Conservation (phyloP, 2,329 filamentous ascomycete genomes). For the Aspergillus uvarum region DNA sequence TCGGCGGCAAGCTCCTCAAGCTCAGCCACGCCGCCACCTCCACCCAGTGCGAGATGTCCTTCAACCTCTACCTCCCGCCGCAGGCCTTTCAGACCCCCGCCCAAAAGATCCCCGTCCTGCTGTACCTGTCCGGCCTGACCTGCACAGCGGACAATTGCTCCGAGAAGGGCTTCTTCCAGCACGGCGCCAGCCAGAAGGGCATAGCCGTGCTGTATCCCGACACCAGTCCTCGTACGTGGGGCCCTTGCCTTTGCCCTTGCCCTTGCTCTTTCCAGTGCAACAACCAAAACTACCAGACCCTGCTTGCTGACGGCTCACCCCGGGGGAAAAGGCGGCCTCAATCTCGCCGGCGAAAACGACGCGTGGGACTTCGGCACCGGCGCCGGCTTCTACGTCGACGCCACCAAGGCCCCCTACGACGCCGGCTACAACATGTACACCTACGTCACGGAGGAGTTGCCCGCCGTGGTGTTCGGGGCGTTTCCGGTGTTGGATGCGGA, state of each 20-base stretch:
- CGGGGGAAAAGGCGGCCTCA: slow-evolving; percentile 63
- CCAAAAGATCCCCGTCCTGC: slow-evolving; percentile 74
- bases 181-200: slow-evolving; percentile 72
- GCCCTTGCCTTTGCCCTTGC: too few relatives aligned
- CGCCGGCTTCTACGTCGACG: slow-evolving; percentile 93
- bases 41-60: slow-evolving; percentile 83
- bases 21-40: slow-evolving; percentile 78
- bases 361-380: slow-evolving; percentile 87
- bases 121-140: slow-evolving; percentile 92
- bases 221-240: slow-evolving; percentile 74
- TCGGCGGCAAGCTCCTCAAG: slow-evolving; percentile 93
- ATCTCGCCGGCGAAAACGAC: slow-evolving; percentile 81
- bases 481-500: slow-evolving; percentile 70
- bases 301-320: too few relatives aligned
- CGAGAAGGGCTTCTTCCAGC: slow-evolving; percentile 86
- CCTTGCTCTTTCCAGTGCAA: too few relatives aligned
- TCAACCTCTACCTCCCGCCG: slow-evolving; percentile 88
- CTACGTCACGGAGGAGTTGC: slow-evolving; percentile 89
- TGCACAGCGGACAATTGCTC: slow-evolving; percentile 83
- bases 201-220: slow-evolving; percentile 95
- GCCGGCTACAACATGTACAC: slow-evolving; percentile 90
- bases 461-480: slow-evolving; percentile 67
- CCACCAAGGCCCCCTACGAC: slow-evolving; percentile 70
- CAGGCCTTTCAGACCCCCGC: slow-evolving; percentile 56
- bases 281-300: too few relatives aligned